phyloP scores from a whole-genome alignment of 352 stramenopile genomes.

The Plasmopara muralis region DNA sequence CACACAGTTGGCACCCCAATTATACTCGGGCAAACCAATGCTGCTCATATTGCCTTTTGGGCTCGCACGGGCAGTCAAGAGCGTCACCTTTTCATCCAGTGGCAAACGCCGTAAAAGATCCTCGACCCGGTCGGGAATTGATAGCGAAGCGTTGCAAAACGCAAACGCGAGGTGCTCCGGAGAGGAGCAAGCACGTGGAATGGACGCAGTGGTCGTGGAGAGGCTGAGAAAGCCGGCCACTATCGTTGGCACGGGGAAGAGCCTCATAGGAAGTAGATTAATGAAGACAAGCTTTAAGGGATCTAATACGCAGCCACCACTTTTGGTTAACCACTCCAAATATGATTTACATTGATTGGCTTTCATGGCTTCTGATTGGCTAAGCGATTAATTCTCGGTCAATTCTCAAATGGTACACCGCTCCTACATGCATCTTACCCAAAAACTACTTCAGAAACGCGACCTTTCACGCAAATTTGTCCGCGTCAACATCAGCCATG shows the following conservation, averaged over 20 bases:
- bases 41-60: conserved; percentile 65
- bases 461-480: too few relatives aligned
- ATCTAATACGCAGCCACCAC: too few relatives aligned
- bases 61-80: conserved; percentile 65
- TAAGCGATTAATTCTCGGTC: too few relatives aligned
- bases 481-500: too few relatives aligned
- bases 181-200: conserved; percentile 50
- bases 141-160: conserved; percentile 78
- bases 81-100: conserved; percentile 59
- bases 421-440: too few relatives aligned
- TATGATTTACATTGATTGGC: too few relatives aligned
- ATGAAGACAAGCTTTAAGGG: background rate
- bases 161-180: conserved; percentile 27
- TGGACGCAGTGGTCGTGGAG: conserved; percentile 9
- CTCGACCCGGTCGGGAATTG: conserved; percentile 51
- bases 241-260: conserved; percentile 3
- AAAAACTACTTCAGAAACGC: too few relatives aligned
- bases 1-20: conserved; percentile 92
- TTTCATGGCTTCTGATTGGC: too few relatives aligned
- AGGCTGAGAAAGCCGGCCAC: background rate
- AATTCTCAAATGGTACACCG: too few relatives aligned
- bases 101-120: conserved; percentile 69
- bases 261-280: background rate
- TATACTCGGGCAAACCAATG: conserved; percentile 85
- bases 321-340: too few relatives aligned